Evolutionary conservation across 177 flowering plant species (phyloP), one percentile per base, ranked within the genome.

Genomic region (Vitis hybrid): DNA sequence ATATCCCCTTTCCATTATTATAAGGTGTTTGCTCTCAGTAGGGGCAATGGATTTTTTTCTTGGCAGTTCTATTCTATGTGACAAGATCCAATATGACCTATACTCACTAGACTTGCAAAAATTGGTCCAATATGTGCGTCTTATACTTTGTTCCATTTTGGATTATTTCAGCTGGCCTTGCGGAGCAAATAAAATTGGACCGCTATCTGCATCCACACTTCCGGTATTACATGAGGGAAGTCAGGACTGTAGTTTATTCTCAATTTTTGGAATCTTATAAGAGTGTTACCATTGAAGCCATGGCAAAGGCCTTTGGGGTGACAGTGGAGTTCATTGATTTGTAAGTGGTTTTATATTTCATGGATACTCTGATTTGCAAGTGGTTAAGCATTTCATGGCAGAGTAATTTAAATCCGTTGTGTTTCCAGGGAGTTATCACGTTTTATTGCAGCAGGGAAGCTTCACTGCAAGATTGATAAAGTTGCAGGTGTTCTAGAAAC

Each of bases 251-350:
- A 20, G 95, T 95, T 3, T 93, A 95, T 76, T 93, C 98, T 31
- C 99, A 93, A 76, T 95, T 95, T 76, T 78, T 95, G 84, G 99
- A 95, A 66, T 90, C 99, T 0, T 95, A 95, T 73, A 93, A 92
- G 80, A 95, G 98, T 80, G 99, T 95, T 15, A 93, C 99, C 18
- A 93, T 95, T 76, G 98, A 93, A 74, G 98, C 98, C 49, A 95
- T 95, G 99, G 97, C 98, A 19, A 92, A 80, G 61, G 94, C 94
- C 48, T 95, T 93, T 78, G 99, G 99, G 50, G 98, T 93, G 10
- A 79, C 97, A 0, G 93, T 90, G 70, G 97, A 93, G 58, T 95
- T 95, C 79, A 91, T 95, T 84, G 98, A 95, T 77, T 16, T 86
- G 99, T 95, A 82, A 87, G 97, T 87, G 59, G 58, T 55, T 67